These are phyloP conservation scores for Glycyrrhiza uralensis DNA, from an alignment of 306 rosid species.

Conservation along the genomic window DNA sequence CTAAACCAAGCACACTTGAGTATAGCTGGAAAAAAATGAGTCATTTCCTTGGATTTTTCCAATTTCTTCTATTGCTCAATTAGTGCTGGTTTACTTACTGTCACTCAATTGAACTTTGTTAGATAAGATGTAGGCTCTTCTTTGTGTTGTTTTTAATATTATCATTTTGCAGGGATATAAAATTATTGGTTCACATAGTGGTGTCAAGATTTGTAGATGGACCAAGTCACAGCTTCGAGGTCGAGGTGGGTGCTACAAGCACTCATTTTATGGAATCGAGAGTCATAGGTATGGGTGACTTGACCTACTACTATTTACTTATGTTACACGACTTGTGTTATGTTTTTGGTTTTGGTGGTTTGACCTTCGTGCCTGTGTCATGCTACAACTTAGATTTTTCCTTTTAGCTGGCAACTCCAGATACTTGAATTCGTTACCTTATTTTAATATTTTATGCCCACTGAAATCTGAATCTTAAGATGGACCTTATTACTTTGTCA, in stretches of 20 bases:
- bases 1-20: too few species aligned
- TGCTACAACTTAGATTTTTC: neutral
- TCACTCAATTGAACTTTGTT: slow-evolving; percentile 23
- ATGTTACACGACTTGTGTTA: neutral
- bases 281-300: slow-evolving; percentile 74
- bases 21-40: neutral
- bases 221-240: slow-evolving; percentile 98
- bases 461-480: neutral
- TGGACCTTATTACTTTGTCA: neutral
- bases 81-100: neutral
- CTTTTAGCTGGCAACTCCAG: slow-evolving; percentile 4
- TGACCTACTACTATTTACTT: neutral
- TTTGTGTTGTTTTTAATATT: slow-evolving; percentile 22
- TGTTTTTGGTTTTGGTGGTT: neutral
- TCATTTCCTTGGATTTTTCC: neutral
- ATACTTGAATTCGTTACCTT: neutral
- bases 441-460: neutral
- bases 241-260: slow-evolving; percentile 98
- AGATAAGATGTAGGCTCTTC: neutral
- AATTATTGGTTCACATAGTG: slow-evolving; percentile 90
- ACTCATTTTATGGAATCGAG: slow-evolving; percentile 98
- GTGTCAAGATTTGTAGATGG: slow-evolving; percentile 99
- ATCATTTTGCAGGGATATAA: slow-evolving; percentile 77
- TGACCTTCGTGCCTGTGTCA: neutral
- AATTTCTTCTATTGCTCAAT: neutral